phyloP scores from a whole-genome alignment of 805 yeast genomes.

The Kazachstania psychrophila region DNA sequence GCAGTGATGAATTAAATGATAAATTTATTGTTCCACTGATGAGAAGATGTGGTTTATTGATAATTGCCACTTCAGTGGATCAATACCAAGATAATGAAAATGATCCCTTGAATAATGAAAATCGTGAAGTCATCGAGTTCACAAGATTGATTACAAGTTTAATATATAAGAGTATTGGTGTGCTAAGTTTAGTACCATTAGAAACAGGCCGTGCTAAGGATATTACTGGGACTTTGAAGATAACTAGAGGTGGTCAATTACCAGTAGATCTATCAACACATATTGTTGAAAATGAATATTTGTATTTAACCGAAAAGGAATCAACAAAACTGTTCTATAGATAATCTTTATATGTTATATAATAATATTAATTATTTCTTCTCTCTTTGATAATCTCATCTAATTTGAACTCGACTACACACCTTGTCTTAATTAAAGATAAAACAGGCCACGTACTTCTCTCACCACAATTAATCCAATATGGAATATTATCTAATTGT shows the following conservation, averaged over 20 bases:
- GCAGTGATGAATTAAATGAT: slow-evolving; percentile 21
- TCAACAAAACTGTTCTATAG: slow-evolving; percentile 35
- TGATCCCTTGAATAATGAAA: slow-evolving; percentile 1
- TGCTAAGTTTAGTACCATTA: slow-evolving; percentile 53
- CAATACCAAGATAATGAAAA: slow-evolving; percentile 8
- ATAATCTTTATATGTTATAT: slow-evolving; percentile 10
- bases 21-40: slow-evolving; percentile 21
- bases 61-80: slow-evolving; percentile 19
- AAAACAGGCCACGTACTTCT: slow-evolving; percentile 87
- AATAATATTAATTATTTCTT: slow-evolving; percentile 12
- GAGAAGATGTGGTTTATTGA: slow-evolving; percentile 19
- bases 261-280: slow-evolving; percentile 12
- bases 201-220: slow-evolving; percentile 77
- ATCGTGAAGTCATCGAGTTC: slow-evolving; percentile 20
- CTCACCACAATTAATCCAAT: slow-evolving; percentile 89
- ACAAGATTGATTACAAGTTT: slow-evolving; percentile 17
- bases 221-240: slow-evolving; percentile 60
- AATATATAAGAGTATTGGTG: slow-evolving; percentile 20
- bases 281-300: slow-evolving; percentile 52
- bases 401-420: slow-evolving; percentile 80
- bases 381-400: slow-evolving; percentile 54
- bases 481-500: slow-evolving; percentile 68
- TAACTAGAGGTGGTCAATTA: slow-evolving; percentile 45
- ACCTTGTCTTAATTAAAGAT: slow-evolving; percentile 76
- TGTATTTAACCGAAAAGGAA: slow-evolving; percentile 52